Evolutionary conservation across 306 rosid species (phyloP).

Genomic region (Dicorynia guianensis): DNA sequence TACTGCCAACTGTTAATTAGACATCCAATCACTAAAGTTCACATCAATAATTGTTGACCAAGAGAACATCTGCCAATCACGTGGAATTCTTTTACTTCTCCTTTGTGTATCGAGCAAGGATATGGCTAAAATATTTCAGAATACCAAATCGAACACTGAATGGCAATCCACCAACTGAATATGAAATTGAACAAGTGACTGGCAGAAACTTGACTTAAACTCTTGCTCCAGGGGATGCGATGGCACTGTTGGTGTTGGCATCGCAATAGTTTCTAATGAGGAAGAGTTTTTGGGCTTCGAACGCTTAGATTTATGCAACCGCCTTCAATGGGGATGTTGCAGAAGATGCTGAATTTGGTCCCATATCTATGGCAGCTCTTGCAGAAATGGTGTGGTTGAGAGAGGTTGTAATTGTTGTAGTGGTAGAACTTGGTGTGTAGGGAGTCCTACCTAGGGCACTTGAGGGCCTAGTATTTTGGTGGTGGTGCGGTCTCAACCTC

Average conservation of each 20-base stretch:
- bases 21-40: too few species aligned
- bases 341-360: constrained; percentile 97
- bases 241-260: background rate
- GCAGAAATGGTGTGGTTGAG: constrained; percentile 99
- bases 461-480: constrained; percentile 63
- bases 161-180: too few species aligned
- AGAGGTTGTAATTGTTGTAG: constrained; percentile 95
- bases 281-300: constrained; percentile 52
- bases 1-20: too few species aligned
- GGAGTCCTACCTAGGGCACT: constrained; percentile 94
- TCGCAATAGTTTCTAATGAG: constrained; percentile 12
- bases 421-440: constrained; percentile 93
- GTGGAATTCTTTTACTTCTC: too few species aligned
- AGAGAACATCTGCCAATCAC: too few species aligned
- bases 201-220: constrained; percentile 60
- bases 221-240: constrained; percentile 40
- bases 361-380: constrained; percentile 96
- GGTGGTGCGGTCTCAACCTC: constrained; percentile 61
- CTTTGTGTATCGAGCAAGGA: too few species aligned
- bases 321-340: constrained; percentile 97
- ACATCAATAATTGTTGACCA: too few species aligned
- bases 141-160: too few species aligned
- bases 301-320: constrained; percentile 94
- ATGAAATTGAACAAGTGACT: too few species aligned
- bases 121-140: too few species aligned